phyloP scores from a whole-genome alignment of 2,329 filamentous ascomycete species.

The Fusarium abutilonis region DNA sequence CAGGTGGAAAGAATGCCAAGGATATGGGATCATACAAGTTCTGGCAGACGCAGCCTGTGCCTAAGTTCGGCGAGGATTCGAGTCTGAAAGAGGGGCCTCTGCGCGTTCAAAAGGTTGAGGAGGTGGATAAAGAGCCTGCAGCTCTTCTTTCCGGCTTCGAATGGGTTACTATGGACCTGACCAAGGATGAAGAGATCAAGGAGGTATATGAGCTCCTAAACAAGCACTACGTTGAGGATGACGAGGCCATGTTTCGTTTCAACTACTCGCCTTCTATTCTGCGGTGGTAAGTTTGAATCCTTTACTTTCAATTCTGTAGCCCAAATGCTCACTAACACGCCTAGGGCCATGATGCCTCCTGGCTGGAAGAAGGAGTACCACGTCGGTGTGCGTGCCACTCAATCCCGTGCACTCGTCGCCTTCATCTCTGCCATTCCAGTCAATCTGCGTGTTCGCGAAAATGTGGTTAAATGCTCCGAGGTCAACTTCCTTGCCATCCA shows the following conservation, averaged over 20 bases:
- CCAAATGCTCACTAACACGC: slow-evolving; percentile 13
- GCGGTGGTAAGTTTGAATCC: slow-evolving; percentile 72
- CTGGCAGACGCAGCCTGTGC: slow-evolving; percentile 97
- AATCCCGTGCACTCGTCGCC: slow-evolving; percentile 87
- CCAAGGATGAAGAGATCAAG: slow-evolving; percentile 78
- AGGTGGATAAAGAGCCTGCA: slow-evolving; percentile 80
- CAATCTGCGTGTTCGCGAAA: slow-evolving; percentile 80
- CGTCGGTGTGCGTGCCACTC: slow-evolving; percentile 85
- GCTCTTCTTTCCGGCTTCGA: slow-evolving; percentile 85
- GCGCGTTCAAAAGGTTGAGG: slow-evolving; percentile 78
- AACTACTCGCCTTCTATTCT: slow-evolving; percentile 92
- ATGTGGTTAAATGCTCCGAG: slow-evolving; percentile 81
- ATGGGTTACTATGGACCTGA: slow-evolving; percentile 91
- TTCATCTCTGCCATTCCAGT: slow-evolving; percentile 96
- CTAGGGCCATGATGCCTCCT: slow-evolving; percentile 89
- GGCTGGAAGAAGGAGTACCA: slow-evolving; percentile 97
- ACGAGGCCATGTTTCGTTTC: slow-evolving; percentile 97
- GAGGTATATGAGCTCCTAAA: slow-evolving; percentile 93
- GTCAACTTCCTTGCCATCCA: slow-evolving; percentile 99
- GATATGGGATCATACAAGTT: slow-evolving; percentile 99
- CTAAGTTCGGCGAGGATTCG: slow-evolving; percentile 74
- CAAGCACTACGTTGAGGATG: slow-evolving; percentile 96
- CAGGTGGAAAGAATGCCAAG: slow-evolving; percentile 88
- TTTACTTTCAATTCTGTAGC: neutral
- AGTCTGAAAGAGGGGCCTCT: slow-evolving; percentile 82